Conservation (phyloP, 805 yeast genomes). For the Kodamaea kakaduensis region DNA sequence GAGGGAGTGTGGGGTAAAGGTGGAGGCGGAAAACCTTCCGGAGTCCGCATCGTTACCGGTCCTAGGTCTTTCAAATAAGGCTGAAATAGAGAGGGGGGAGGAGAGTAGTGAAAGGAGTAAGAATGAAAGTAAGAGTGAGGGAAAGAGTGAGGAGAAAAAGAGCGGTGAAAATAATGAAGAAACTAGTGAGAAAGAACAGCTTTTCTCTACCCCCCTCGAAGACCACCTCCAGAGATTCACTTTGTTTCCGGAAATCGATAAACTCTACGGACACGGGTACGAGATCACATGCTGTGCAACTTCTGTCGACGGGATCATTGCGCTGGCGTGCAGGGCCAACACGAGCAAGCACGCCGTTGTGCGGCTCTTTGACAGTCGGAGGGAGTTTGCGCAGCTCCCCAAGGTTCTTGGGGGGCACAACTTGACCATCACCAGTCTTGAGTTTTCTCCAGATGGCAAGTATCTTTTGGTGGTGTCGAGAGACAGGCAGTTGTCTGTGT, state of each 20-base stretch:
- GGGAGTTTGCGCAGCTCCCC: conserved; percentile 48
- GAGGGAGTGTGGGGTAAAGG: conserved; percentile 46
- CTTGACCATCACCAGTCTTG: conserved; percentile 79
- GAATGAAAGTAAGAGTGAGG: too few species aligned
- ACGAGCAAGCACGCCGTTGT: conserved; percentile 80
- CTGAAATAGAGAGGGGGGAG: conserved; percentile 50
- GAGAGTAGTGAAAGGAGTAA: conserved; percentile 36
- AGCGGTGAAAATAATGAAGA: conserved; percentile 31
- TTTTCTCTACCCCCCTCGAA: conserved; percentile 72
- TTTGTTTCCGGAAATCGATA: conserved; percentile 92
- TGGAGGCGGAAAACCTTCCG: conserved; percentile 43
- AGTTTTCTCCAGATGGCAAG: conserved; percentile 65
- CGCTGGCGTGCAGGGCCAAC: conserved; percentile 91
- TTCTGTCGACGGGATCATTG: conserved; percentile 64
- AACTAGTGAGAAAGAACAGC: conserved; percentile 38
- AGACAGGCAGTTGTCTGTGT: conserved; percentile 80
- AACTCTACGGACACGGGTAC: conserved; percentile 95
- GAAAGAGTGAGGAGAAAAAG: too few species aligned
- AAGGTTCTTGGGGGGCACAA: conserved; percentile 62
- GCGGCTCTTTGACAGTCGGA: conserved; percentile 61
- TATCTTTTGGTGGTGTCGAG: conserved; percentile 77
- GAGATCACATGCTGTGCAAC: conserved; percentile 80
- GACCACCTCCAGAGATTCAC: conserved; percentile 90
- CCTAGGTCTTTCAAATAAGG: conserved; percentile 88
- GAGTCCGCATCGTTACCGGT: conserved; percentile 91